Evolutionary conservation across 495 filamentous ascomycete species (phyloP).

Genomic region (Penicillium herquei): DNA sequence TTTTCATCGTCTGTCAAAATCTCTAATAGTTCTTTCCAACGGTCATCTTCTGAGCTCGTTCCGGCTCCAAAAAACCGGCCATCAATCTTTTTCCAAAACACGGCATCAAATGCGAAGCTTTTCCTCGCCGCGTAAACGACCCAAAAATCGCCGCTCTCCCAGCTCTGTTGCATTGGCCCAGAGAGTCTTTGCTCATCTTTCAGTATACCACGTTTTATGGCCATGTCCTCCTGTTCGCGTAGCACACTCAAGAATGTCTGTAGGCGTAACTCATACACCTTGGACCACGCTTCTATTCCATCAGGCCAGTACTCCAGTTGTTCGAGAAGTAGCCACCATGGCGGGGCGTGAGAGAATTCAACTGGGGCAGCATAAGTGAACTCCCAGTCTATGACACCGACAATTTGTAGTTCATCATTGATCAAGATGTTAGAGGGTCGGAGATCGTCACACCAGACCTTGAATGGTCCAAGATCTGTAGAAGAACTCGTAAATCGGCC

Average conservation of each 20-base stretch:
- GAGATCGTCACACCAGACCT: background rate
- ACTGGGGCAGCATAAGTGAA: background rate
- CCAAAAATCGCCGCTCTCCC: conserved; percentile 26
- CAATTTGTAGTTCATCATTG: background rate
- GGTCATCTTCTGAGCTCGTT: background rate
- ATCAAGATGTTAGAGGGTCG: background rate
- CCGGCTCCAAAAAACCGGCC: conserved; percentile 18
- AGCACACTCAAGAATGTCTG: conserved; percentile 6
- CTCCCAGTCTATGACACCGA: background rate
- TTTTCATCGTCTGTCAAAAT: conserved; percentile 4
- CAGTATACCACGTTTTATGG: background rate
- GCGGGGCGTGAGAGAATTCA: conserved; percentile 35
- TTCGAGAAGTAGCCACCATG: conserved; percentile 42
- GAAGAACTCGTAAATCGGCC: background rate
- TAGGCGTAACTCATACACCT: conserved; percentile 12
- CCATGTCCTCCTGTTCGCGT: background rate
- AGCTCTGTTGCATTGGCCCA: conserved; percentile 17
- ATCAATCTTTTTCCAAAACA: conserved; percentile 22
- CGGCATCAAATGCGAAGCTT: conserved; percentile 19
- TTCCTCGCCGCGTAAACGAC: conserved; percentile 16
- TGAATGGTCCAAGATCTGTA: conserved; percentile 1
- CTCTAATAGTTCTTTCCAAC: conserved; percentile 12
- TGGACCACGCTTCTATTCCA: conserved; percentile 18
- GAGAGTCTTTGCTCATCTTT: conserved; percentile 7
- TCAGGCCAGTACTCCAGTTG: conserved; percentile 29